Conservation (phyloP, 139 green algal genomes). For the Monoraphidium neglectum region DNA sequence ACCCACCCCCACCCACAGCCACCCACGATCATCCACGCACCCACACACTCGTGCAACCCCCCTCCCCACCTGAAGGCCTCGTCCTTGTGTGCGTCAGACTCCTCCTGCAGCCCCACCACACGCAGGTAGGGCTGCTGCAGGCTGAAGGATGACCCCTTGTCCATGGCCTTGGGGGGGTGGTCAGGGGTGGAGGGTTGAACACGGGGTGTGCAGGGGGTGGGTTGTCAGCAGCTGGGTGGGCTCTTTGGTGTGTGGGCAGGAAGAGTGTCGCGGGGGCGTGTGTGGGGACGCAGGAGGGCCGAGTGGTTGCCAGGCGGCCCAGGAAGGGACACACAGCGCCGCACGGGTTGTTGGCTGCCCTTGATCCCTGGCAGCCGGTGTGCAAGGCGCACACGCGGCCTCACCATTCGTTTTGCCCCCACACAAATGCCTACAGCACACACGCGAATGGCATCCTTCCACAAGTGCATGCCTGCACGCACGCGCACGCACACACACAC, state of each 20-base stretch:
- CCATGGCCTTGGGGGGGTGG: conserved; percentile 38
- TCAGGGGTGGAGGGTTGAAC: not conserved
- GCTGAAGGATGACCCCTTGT: conserved; percentile 59
- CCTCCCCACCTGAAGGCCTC: conserved; percentile 72
- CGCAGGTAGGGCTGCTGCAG: conserved; percentile 95
- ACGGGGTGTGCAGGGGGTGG: not conserved
- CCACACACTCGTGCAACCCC: too few relatives aligned
- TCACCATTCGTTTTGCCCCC: too few relatives aligned
- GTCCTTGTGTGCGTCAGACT: conserved; percentile 67
- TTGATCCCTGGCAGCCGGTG: too few relatives aligned
- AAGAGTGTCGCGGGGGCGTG: not conserved
- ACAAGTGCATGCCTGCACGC: too few relatives aligned
- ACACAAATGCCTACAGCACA: too few relatives aligned
- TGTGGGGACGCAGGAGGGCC: too few relatives aligned
- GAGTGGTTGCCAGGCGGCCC: too few relatives aligned
- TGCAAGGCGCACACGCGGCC: too few relatives aligned
- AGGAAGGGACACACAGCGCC: too few relatives aligned
- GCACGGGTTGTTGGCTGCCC: too few relatives aligned
- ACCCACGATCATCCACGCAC: not conserved
- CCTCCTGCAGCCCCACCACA: conserved; percentile 90
- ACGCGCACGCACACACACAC: too few relatives aligned
- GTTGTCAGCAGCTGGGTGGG: conserved; percentile 17
- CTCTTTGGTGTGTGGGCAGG: conserved; percentile 3
- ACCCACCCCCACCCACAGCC: not conserved
- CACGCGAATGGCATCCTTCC: too few relatives aligned